These are phyloP conservation scores for Dentipellis sp. DNA, from an alignment of 768 basidiomycete species.

Conservation along the genomic window DNA sequence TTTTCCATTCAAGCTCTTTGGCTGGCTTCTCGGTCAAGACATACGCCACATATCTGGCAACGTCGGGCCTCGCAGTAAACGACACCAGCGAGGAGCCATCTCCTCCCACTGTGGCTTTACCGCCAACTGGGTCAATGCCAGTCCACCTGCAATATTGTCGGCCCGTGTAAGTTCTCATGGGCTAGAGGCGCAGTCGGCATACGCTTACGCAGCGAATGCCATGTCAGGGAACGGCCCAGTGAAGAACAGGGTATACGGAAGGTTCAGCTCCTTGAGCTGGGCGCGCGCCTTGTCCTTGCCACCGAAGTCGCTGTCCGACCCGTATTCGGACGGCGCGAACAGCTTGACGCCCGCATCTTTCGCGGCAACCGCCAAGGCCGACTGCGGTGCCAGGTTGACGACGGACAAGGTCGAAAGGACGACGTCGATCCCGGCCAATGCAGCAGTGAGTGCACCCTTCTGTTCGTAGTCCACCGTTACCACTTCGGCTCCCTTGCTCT, in stretches of 20 bases:
- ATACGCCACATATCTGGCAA: conserved; percentile 6
- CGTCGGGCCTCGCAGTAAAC: conserved; percentile 3
- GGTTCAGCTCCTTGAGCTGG: conserved; percentile 1
- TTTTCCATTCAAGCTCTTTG: not conserved
- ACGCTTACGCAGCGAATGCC: not conserved
- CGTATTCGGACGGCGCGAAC: conserved; percentile 16
- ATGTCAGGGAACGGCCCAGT: conserved; percentile 5
- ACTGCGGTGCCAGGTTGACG: not conserved
- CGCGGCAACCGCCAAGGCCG: not conserved
- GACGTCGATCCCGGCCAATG: conserved; percentile 2
- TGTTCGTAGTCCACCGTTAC: not conserved
- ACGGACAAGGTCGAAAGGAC: conserved; percentile 1
- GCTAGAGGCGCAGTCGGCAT: not conserved
- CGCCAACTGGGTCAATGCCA: not conserved
- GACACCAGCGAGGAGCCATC: conserved; percentile 2
- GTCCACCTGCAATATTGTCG: not conserved
- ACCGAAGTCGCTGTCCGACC: conserved; percentile 6
- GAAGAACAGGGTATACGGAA: conserved; percentile 4
- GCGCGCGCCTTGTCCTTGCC: not conserved
- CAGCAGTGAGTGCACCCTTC: not conserved
- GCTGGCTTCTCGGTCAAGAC: conserved; percentile 2
- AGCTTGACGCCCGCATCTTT: conserved; percentile 3
- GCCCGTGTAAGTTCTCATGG: not conserved
- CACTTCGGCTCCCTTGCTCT: not conserved
- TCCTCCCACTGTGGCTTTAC: not conserved